These are phyloP conservation scores for Dactylis glomerata DNA, from an alignment of 176 grass and related monocot genomes.

Conservation along the genomic window DNA sequence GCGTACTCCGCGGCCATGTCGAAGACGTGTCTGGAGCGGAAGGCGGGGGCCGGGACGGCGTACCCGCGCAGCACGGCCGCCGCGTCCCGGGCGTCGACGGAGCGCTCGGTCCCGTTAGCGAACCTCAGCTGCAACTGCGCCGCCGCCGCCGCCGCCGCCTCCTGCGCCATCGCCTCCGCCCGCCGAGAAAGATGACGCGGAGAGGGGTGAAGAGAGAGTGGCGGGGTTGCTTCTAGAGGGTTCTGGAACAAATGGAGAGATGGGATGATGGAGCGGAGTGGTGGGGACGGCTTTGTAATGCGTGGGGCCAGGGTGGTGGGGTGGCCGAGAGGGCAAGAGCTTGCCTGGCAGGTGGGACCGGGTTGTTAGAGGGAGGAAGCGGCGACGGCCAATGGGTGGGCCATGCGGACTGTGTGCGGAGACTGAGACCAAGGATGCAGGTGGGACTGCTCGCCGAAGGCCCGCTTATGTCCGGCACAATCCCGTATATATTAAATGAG, in stretches of 20 bases:
- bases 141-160: too few species aligned
- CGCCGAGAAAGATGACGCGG: background rate
- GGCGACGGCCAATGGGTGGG: background rate
- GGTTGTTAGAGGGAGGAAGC: too few species aligned
- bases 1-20: background rate
- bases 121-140: background rate
- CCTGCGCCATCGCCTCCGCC: too few species aligned
- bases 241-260: background rate
- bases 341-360: background rate
- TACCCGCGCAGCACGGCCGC: background rate
- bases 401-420: too few species aligned
- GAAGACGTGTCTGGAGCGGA: background rate
- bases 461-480: too few species aligned
- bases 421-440: too few species aligned
- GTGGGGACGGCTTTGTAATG: background rate
- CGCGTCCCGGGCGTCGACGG: background rate
- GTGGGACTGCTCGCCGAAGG: too few species aligned
- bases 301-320: background rate
- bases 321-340: background rate
- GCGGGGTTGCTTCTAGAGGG: background rate
- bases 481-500: too few species aligned
- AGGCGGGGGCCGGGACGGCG: background rate
- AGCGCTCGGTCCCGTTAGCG: background rate
- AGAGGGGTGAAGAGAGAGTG: background rate
- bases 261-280: background rate